Evolutionary conservation across 2,329 filamentous ascomycete genomes (phyloP).

Genomic region (Monosporascus sp.): DNA sequence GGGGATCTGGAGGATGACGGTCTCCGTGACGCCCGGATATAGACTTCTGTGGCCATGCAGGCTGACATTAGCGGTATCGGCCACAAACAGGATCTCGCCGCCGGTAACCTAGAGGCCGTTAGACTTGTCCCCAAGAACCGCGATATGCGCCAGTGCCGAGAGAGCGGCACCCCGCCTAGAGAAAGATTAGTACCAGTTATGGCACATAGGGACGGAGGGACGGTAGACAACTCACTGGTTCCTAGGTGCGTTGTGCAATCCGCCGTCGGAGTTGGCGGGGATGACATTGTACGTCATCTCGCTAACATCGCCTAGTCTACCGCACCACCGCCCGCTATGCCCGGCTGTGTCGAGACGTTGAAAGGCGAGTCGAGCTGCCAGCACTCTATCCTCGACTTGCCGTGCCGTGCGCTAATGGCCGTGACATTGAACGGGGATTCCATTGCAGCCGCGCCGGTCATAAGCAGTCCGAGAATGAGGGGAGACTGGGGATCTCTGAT

Average conservation of each 20-base stretch:
- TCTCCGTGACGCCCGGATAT: constrained; percentile 6
- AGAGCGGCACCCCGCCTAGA: constrained; percentile 31
- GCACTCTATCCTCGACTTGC: constrained; percentile 38
- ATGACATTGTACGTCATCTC: constrained; percentile 33
- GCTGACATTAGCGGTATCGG: constrained; percentile 10
- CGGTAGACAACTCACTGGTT: constrained; percentile 30
- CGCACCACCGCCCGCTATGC: constrained; percentile 25
- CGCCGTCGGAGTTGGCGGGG: constrained; percentile 32
- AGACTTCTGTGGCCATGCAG: constrained; percentile 4
- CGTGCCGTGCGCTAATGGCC: constrained; percentile 30
- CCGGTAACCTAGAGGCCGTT: constrained; percentile 30
- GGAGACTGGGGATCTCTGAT: too few species aligned
- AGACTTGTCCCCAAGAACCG: constrained; percentile 30
- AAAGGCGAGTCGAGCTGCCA: constrained; percentile 37
- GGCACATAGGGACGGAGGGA: not conserved
- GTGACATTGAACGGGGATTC: constrained; percentile 33
- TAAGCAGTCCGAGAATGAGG: too few species aligned
- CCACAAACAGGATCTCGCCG: constrained; percentile 36
- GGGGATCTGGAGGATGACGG: constrained; percentile 6
- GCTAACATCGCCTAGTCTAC: constrained; percentile 27
- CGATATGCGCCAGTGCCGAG: constrained; percentile 36
- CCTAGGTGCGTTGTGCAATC: constrained; percentile 35
- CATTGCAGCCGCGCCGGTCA: too few species aligned
- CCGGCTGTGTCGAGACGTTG: constrained; percentile 22
- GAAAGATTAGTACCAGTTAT: not conserved